phyloP scores from a whole-genome alignment of 108 stramenopile species.

The Cyclotella sp. region DNA sequence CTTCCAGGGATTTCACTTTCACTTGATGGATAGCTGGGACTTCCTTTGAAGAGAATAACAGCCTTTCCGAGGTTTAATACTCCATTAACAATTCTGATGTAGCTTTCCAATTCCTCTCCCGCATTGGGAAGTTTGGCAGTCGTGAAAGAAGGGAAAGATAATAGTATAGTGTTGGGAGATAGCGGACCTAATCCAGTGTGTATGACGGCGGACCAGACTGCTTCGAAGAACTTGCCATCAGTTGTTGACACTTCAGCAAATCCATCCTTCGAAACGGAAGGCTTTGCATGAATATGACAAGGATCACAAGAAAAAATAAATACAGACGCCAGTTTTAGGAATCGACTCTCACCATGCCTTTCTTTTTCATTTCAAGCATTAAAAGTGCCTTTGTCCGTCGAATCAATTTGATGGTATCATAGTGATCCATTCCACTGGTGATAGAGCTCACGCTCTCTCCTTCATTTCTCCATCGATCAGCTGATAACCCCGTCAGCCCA shows the following conservation, averaged over 20 bases:
- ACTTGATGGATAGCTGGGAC: conserved; percentile 28
- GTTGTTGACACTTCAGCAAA: conserved; percentile 61
- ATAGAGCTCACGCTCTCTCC: conserved; percentile 8
- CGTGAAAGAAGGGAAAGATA: conserved; percentile 63
- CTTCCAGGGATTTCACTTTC: conserved; percentile 8
- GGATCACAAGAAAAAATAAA: not conserved
- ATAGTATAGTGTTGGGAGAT: conserved; percentile 74
- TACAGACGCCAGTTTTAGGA: not conserved
- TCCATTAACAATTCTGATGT: conserved; percentile 57
- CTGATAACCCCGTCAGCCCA: conserved; percentile 4
- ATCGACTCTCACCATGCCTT: conserved; percentile 37
- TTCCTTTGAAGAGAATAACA: conserved; percentile 57
- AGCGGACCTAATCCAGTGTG: conserved; percentile 76
- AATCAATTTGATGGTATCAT: conserved; percentile 36
- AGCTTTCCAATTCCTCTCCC: conserved; percentile 35
- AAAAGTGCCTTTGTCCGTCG: conserved; percentile 49
- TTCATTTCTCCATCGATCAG: conserved; percentile 42
- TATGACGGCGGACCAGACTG: conserved; percentile 58
- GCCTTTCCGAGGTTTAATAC: conserved; percentile 63
- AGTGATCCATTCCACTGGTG: conserved; percentile 40
- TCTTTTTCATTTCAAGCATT: conserved; percentile 60
- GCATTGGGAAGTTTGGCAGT: not conserved
- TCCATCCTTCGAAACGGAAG: conserved; percentile 42
- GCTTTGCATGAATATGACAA: not conserved
- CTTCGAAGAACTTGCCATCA: conserved; percentile 36